These are phyloP conservation scores for Platanus orientalis DNA, from an alignment of 164 flowering plant species.

Conservation along the genomic window DNA sequence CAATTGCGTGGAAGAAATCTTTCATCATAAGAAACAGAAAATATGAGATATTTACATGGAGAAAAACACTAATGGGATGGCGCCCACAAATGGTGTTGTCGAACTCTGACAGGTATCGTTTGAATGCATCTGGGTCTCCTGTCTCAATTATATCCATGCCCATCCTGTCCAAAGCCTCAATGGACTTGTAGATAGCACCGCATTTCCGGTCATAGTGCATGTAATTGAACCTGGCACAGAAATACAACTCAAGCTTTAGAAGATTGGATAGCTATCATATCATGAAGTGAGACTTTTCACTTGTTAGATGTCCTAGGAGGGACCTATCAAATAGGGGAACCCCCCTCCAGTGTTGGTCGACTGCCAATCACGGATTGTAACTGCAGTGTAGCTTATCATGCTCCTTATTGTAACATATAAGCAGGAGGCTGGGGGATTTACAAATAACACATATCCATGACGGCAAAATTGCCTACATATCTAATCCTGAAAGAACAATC, in stretches of 20 bases:
- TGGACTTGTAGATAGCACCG: conserved; percentile 86
- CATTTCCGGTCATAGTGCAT: conserved; percentile 70
- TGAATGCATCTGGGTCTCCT: conserved; percentile 86
- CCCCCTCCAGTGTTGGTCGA: too few relatives aligned
- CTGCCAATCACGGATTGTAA: not conserved
- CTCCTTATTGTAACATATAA: not conserved
- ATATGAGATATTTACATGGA: conserved; percentile 54
- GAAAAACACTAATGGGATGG: conserved; percentile 92
- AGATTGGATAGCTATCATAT: not conserved
- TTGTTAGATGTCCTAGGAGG: not conserved
- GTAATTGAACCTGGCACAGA: conserved; percentile 59
- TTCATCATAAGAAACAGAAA: not conserved
- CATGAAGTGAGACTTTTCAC: not conserved
- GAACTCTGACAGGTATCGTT: conserved; percentile 58
- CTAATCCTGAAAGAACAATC: too few relatives aligned
- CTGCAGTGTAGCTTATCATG: not conserved
- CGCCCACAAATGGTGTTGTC: conserved; percentile 97
- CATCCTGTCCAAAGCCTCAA: conserved; percentile 87
- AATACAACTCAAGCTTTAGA: not conserved
- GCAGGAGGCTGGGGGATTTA: not conserved
- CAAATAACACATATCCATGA: too few relatives aligned
- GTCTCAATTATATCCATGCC: conserved; percentile 97
- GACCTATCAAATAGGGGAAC: not conserved
- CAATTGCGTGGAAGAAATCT: not conserved
- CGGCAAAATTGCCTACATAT: too few relatives aligned